A percentile compares a stretch with the other conserved stretches of the same genome.
Evolutionary conservation across 2,329 filamentous ascomycete species (phyloP).

Genomic region (Byssothecium circinans): DNA sequence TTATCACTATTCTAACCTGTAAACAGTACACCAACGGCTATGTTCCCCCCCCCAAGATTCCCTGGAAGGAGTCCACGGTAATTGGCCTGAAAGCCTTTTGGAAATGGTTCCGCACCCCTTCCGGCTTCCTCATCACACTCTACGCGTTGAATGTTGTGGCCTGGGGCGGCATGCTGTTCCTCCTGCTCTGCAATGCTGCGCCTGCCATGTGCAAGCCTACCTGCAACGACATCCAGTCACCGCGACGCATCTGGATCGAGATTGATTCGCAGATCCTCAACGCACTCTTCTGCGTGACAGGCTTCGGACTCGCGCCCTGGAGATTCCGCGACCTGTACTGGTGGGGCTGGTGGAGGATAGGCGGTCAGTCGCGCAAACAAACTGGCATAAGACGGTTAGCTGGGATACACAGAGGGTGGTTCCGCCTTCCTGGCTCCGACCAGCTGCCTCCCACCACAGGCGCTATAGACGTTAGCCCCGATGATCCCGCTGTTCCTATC

Average conservation of each 20-base stretch:
- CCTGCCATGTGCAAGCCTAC: slow-evolving; percentile 71
- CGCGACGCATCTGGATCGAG: slow-evolving; percentile 83
- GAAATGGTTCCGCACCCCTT: slow-evolving; percentile 72
- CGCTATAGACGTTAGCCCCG: slow-evolving; percentile 30
- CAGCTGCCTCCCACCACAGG: slow-evolving; percentile 47
- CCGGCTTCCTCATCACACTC: slow-evolving; percentile 75
- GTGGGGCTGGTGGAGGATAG: slow-evolving; percentile 64
- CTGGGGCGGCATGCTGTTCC: slow-evolving; percentile 90
- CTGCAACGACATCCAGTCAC: slow-evolving; percentile 74
- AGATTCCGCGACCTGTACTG: slow-evolving; percentile 79
- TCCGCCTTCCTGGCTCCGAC: slow-evolving; percentile 69
- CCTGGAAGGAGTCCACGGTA: slow-evolving; percentile 60
- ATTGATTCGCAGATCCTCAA: slow-evolving; percentile 82
- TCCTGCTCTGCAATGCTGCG: slow-evolving; percentile 74
- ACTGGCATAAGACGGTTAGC: slow-evolving; percentile 68
- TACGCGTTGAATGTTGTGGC: slow-evolving; percentile 83
- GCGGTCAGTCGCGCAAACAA: slow-evolving; percentile 46
- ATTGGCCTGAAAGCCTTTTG: slow-evolving; percentile 65
- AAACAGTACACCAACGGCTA: slow-evolving; percentile 45
- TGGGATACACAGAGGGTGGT: slow-evolving; percentile 75
- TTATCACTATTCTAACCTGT: slow-evolving; percentile 12
- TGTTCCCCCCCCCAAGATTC: slow-evolving; percentile 47
- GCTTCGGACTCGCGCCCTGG: slow-evolving; percentile 83
- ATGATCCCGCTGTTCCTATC: slow-evolving; percentile 59
- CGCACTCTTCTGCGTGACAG: slow-evolving; percentile 82